Base-by-base conservation (phyloP, 2,329 filamentous ascomycete genomes). In the Monosporascus sp. region DNA sequence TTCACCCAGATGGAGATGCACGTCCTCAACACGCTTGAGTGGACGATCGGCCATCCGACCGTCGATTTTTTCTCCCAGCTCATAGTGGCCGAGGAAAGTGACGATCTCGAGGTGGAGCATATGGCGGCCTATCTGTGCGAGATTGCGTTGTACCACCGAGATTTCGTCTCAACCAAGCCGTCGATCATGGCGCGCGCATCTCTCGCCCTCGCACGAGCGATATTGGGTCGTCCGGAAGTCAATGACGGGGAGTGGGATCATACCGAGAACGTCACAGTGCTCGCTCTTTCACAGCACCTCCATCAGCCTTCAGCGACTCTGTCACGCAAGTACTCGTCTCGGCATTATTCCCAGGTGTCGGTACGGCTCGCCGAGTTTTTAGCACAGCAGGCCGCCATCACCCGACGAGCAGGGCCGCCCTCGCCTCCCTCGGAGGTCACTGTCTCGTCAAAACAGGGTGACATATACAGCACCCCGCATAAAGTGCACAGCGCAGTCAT, bases 1-100 rank as follows among this genome's bases (percentile, higher is more conserved):
- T 99, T 99, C 76, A 93, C 92, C 11, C 94, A 99, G 74, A 99
- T 99, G 94, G 94, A 99, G 77, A 97, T 95, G 92, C 94, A 99
- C 72, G 93, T 99, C 38, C 82, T 99, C 63, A 95, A 97, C 75
- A 99, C 94, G 1, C 82, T 99, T 55, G 91, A 95, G 70, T 99
- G 94, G 94, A 85, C 87, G 61, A 89, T 99, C 62, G 94, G 94
- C 52, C 93, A 97, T 74, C 92, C 94, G 1, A 97, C 94, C 28
- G 89, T 97, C 60, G 93, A 97, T 72, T 89, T 88, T 70, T 99
- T 97, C 74, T 81, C 95, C 47, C 89, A 96, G 68, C 77, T 97
- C 57, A 91, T 93, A 57, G 82, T 95, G 40, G 82, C 89, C 46
- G 90, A 96, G 70, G 89, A 89, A 69, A 73, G 74, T 35, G 82